phyloP scores from a whole-genome alignment of 177 flowering plant genomes.

The Vitis hybrid region DNA sequence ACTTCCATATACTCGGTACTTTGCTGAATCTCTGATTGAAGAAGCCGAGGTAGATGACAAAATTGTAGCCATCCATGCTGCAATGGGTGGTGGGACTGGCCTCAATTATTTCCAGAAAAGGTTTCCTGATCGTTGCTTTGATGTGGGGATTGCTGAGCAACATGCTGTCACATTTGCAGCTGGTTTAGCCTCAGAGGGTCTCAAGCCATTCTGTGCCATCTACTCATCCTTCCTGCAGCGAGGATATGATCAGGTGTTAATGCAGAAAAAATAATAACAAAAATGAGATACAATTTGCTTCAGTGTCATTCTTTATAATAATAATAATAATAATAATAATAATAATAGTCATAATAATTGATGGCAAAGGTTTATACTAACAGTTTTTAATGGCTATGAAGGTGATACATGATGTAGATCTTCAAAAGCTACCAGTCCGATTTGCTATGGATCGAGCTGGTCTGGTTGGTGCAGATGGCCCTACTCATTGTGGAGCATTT shows the following conservation, averaged over 20 bases:
- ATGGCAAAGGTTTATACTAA: conserved; percentile 1
- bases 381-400: conserved; percentile 18
- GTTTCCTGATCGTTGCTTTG: conserved; percentile 88
- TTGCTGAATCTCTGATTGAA: conserved; percentile 75
- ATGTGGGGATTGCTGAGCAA: conserved; percentile 97
- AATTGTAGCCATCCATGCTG: conserved; percentile 95
- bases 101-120: conserved; percentile 78
- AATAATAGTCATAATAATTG: no score
- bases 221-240: conserved; percentile 91
- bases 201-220: conserved; percentile 95
- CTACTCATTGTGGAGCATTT: conserved; percentile 96
- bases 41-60: conserved; percentile 79
- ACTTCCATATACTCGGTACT: conserved; percentile 77
- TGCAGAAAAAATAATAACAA: neutral
- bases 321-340: no score
- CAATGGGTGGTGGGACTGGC: conserved; percentile 99
- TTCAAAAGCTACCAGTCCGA: conserved; percentile 88
- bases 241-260: conserved; percentile 83
- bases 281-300: neutral
- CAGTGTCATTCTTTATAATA: neutral
- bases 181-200: conserved; percentile 92
- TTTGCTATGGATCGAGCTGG: conserved; percentile 94
- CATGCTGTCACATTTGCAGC: conserved; percentile 98
- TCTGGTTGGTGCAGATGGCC: conserved; percentile 94
- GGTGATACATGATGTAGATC: conserved; percentile 98